These are phyloP conservation scores for Hypoxylon sp. DNA, from an alignment of 2,329 filamentous ascomycete genomes.

Conservation along the genomic window DNA sequence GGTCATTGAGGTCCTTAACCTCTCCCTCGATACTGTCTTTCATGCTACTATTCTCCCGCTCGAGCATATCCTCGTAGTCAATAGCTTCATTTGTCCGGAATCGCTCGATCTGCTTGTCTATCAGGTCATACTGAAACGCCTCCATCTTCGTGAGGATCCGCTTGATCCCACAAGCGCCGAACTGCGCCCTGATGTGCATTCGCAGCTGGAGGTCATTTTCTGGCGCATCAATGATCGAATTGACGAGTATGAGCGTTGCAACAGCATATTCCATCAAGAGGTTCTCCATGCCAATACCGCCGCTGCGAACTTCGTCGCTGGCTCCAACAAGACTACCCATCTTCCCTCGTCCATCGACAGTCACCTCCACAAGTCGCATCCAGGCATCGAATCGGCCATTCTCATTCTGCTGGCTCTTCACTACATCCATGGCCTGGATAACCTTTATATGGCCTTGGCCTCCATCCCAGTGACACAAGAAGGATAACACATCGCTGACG, in stretches of 20 bases:
- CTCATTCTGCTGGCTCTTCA: constrained; percentile 89
- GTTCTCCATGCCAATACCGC: constrained; percentile 98
- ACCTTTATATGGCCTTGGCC: constrained; percentile 93
- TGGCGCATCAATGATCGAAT: constrained; percentile 94
- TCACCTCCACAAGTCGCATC: constrained; percentile 99
- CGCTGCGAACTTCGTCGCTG: constrained; percentile 94
- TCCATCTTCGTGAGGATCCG: constrained; percentile 97
- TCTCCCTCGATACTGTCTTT: constrained; percentile 90
- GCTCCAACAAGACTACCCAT: constrained; percentile 98
- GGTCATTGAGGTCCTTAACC: constrained; percentile 92
- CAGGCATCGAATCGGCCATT: constrained; percentile 97
- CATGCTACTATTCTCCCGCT: constrained; percentile 90
- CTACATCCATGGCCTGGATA: constrained; percentile 90
- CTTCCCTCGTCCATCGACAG: constrained; percentile 95
- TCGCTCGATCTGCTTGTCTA: constrained; percentile 97
- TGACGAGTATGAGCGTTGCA: constrained; percentile 93
- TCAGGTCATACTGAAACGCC: constrained; percentile 96
- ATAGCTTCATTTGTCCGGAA: constrained; percentile 96
- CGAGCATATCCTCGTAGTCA: constrained; percentile 97
- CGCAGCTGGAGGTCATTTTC: constrained; percentile 90
- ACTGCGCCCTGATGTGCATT: constrained; percentile 95
- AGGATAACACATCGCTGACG: constrained; percentile 95
- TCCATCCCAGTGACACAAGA: constrained; percentile 92
- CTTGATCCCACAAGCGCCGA: constrained; percentile 95
- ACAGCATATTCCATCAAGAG: constrained; percentile 99